Conservation (phyloP, 31 red algal species). For the Odonthalia washingtoniensis region DNA sequence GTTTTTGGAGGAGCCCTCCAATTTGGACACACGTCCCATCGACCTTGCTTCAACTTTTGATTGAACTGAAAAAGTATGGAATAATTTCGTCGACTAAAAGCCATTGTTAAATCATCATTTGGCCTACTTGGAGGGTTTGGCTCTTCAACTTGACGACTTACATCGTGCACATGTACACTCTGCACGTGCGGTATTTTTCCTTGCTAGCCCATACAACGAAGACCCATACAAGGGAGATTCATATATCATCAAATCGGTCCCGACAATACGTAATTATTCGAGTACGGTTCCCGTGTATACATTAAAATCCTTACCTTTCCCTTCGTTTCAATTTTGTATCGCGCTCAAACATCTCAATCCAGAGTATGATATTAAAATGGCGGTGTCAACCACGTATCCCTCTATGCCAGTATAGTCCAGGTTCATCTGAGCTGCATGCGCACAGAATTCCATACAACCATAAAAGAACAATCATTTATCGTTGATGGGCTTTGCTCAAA, state of each 20-base stretch:
- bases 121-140: constrained; percentile 75
- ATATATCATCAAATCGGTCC: constrained; percentile 69
- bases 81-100: constrained; percentile 59
- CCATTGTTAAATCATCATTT: constrained; percentile 62
- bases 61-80: constrained; percentile 76
- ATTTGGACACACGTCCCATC: no score
- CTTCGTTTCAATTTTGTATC: constrained; percentile 81
- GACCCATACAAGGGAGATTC: constrained; percentile 78
- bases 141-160: constrained; percentile 67
- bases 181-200: constrained; percentile 73
- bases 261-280: constrained; percentile 74
- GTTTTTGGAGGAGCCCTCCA: no score
- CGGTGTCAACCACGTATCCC: no score
- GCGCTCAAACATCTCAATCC: no score
- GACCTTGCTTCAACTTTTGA: constrained; percentile 59
- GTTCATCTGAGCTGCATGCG: no score
- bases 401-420: no score
- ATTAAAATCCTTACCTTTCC: constrained; percentile 56
- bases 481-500: no score
- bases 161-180: constrained; percentile 55
- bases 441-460: no score
- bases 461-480: no score
- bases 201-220: constrained; percentile 55
- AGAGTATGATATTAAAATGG: no score
- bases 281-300: constrained; percentile 74